Base-by-base conservation (phyloP, 78 protist species). In the Dictyostelium citrinum region DNA sequence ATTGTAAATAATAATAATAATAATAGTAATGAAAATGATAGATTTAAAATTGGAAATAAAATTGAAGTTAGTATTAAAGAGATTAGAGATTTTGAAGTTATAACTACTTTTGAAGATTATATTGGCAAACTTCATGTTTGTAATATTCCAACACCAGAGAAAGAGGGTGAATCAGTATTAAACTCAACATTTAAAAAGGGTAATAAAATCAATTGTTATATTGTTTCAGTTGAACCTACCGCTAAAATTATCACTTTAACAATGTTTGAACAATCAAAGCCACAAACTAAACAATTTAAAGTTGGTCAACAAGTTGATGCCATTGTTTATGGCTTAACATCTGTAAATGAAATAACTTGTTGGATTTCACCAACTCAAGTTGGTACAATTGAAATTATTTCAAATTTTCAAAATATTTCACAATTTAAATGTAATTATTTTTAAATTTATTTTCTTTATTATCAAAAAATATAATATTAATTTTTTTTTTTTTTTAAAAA, bases 301-400 rank as follows among this genome's bases (percentile, higher is more conserved):
- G 51, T 49, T 55, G 68, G 74, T 55, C 68, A 55, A 35, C 27
- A 29, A 20, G 35, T 80, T 39, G 39, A 24, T 27, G 49, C 84
- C 1, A 45, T 35, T 8, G 35, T 22, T 5, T 58, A 55, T 55
- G 84, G 84, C 22, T 70, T 20, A 55, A 58, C 72, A 1, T 29
- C 46, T 14, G 22, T 27, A 6, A 80, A 80, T 33, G 72, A 46
- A 29, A 24, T 80, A 17, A 12, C 84, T 29, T 17, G 35, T 31
- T 80, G 68, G 68, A 35, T 80, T 16, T 55, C 68, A 58, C 84
- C 68, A 29, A 33, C n/a, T 35, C 68, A 35, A 31, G 39, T 80
- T 55, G 84, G 84, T 55, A 31, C 29, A 11, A 55, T 80, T 31
- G 84, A 80, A 46, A 58, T 80, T 14, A n/a, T 80, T 49, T 80